Percentiles rank a stretch among this genome's conserved stretches.
These are phyloP conservation scores for Cordia subcordata DNA, from an alignment of 257 asterid species.

Conservation along the genomic window DNA sequence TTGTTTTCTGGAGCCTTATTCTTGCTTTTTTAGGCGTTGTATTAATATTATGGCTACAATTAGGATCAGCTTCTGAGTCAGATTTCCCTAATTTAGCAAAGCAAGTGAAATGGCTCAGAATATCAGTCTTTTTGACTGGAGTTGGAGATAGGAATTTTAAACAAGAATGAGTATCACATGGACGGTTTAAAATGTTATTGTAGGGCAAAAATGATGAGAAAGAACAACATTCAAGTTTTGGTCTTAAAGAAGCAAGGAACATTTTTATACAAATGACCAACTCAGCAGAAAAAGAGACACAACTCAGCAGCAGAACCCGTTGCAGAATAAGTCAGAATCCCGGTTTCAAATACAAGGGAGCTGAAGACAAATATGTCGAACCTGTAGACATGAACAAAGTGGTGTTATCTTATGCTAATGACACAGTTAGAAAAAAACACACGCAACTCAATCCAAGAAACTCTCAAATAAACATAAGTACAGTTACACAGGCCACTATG, in stretches of 20 bases:
- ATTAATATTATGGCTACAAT: slow-evolving; percentile 21
- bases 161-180: slow-evolving; percentile 18
- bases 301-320: neutral
- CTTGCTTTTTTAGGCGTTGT: slow-evolving; percentile 26
- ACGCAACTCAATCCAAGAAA: neutral
- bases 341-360: neutral
- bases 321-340: neutral
- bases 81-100: slow-evolving; percentile 30
- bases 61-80: slow-evolving; percentile 22
- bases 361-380: too few relatives aligned
- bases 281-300: neutral
- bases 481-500: too few relatives aligned
- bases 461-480: neutral
- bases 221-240: slow-evolving; percentile 12
- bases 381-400: neutral
- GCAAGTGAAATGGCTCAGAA: slow-evolving; percentile 30
- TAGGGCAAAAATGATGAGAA: slow-evolving; percentile 22
- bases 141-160: slow-evolving; percentile 15
- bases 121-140: slow-evolving; percentile 13
- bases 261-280: slow-evolving; percentile 11
- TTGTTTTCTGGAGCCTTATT: slow-evolving; percentile 16
- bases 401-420: neutral
- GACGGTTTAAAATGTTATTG: slow-evolving; percentile 11
- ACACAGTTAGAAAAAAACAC: neutral
- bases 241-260: slow-evolving; percentile 30